phyloP scores from a whole-genome alignment of 208 protist genomes.

The Borovskyia barvae region DNA sequence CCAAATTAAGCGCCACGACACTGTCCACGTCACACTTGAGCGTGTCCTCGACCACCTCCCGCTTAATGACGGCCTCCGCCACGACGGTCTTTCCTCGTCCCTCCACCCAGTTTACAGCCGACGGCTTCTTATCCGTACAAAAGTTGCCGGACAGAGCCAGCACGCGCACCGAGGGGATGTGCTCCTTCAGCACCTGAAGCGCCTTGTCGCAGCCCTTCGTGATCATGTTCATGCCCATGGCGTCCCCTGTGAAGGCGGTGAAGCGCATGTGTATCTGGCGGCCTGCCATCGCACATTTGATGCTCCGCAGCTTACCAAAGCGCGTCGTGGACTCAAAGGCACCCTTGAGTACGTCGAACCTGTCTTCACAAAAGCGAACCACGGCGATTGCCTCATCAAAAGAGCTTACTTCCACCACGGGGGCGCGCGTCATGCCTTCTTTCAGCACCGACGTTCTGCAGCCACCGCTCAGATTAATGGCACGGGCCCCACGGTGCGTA shows the following conservation, averaged over 20 bases:
- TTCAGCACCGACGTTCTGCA: slow-evolving; percentile 87
- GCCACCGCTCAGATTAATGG: slow-evolving; percentile 91
- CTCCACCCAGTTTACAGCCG: slow-evolving; percentile 97
- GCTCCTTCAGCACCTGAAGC: slow-evolving; percentile 76
- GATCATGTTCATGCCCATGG: slow-evolving; percentile 99
- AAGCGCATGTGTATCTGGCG: slow-evolving; percentile 95
- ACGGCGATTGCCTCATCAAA: slow-evolving; percentile 81
- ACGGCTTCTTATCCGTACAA: slow-evolving; percentile 99
- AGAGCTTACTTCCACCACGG: slow-evolving; percentile 88
- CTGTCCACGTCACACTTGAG: slow-evolving; percentile 94
- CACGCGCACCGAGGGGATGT: slow-evolving; percentile 92
- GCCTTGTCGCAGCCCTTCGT: slow-evolving; percentile 96
- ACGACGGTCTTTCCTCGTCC: slow-evolving; percentile 96
- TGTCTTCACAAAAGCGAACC: slow-evolving; percentile 89
- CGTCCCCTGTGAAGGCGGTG: slow-evolving; percentile 94
- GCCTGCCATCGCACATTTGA: slow-evolving; percentile 89
- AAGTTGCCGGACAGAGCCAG: slow-evolving; percentile 96
- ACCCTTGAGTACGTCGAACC: slow-evolving; percentile 75
- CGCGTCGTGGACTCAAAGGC: slow-evolving; percentile 94
- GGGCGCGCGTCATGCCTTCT: slow-evolving; percentile 97
- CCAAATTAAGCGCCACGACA: slow-evolving; percentile 91
- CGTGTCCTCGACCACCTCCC: slow-evolving; percentile 86
- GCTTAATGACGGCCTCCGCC: slow-evolving; percentile 92
- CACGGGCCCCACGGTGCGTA: slow-evolving; percentile 95
- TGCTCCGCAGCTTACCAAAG: slow-evolving; percentile 91